Evolutionary conservation across 176 grass and related monocot genomes (phyloP), one percentile per base, ranked within the genome.

Genomic region (Areca catechu): DNA sequence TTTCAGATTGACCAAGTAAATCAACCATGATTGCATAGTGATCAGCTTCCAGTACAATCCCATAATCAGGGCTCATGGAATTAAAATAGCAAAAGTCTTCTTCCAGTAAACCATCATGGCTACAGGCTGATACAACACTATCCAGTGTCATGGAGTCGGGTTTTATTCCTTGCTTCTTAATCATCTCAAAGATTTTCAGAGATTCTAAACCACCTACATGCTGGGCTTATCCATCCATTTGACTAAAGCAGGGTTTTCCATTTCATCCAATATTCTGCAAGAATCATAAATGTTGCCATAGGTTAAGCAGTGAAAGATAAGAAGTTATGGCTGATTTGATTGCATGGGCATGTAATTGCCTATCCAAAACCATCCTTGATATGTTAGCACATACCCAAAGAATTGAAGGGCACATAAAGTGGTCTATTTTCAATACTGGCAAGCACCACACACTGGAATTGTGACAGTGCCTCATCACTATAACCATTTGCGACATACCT

Each of bases 21-120:
- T 90, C 82, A 59, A 90, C 82, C 55, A 90, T 79, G 62, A 82
- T 85, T 56, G 78, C 80, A 70, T 85, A 85, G 78, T 82, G 86
- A 52, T 79, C 68, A 64, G 71, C 58, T 52, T 64, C 60, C 47
- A 75, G 82, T 70, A 79, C 71, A 70, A 85, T 62, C 51, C 71
- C 75, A 59, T 85, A 85, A 27, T 65, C 58, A 62, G 54, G 76
- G 56, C 75, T 90, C 82, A 90, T 85, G 49, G 71, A 85, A 57
- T 79, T 85, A 71, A 85, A 90, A 70, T 76, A 60, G 21, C 54
- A 50, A 62, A 85, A 48, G 1, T 78, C 78, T 90, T 90, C 71
- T 76, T 85, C 60, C 48, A 82, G 58, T 22, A 90, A 85, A 79
- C 82, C 78, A 67, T 79, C 85, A 58, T 63, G 68, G 48, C 71